A percentile compares a stretch with the other conserved stretches of the same genome.
Conservation (phyloP, 2,329 filamentous ascomycete species). For the Allantophomopsis cytisporea region DNA sequence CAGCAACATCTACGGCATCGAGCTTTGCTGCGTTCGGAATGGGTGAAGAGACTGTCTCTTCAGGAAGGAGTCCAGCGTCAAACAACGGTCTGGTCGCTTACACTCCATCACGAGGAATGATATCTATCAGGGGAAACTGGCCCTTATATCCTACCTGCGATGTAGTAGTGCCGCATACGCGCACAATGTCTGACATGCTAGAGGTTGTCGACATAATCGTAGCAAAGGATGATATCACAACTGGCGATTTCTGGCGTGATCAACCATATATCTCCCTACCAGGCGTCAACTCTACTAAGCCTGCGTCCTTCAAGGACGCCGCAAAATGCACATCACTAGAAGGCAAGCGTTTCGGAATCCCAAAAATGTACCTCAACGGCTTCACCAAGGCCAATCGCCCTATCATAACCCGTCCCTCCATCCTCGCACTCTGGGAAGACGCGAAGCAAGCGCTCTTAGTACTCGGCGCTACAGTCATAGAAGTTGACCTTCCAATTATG, state of each 20-base stretch:
- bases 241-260: conserved; percentile 39
- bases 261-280: conserved; percentile 31
- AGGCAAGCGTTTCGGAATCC: conserved; percentile 33
- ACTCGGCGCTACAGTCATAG: conserved; percentile 18
- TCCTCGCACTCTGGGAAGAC: conserved; percentile 22
- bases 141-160: conserved; percentile 43
- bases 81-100: no score
- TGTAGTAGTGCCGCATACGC: conserved; percentile 35
- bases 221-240: conserved; percentile 22
- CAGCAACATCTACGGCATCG: conserved; percentile 27
- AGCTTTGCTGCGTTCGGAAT: no score
- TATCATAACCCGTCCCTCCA: conserved; percentile 17
- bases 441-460: conserved; percentile 15
- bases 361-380: conserved; percentile 33
- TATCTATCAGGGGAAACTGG: conserved; percentile 37
- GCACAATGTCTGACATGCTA: conserved; percentile 34
- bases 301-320: conserved; percentile 20
- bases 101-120: conserved; percentile 26
- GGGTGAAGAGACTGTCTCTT: no score
- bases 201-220: conserved; percentile 32
- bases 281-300: conserved; percentile 15
- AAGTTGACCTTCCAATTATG: conserved; percentile 20
- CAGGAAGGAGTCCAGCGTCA: no score
- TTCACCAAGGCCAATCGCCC: conserved; percentile 18
- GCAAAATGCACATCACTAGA: conserved; percentile 17